phyloP scores from a whole-genome alignment of 2,329 filamentous ascomycete genomes.

The Penicillium polonicum region DNA sequence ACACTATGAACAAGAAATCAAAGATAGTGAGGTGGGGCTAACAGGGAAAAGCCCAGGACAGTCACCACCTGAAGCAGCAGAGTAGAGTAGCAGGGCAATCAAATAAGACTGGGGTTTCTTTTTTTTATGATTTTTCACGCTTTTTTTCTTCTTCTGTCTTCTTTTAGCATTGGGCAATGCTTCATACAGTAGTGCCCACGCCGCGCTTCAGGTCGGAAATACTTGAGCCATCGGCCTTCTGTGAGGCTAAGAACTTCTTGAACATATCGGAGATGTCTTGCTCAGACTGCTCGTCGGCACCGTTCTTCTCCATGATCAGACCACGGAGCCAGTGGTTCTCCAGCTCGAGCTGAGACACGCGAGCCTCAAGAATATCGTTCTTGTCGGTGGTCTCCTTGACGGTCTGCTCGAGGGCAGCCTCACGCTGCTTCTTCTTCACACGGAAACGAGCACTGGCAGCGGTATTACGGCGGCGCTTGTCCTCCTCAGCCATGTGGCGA shows the following conservation, averaged over 20 bases:
- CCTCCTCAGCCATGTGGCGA: conserved; percentile 77
- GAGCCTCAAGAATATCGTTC: conserved; percentile 69
- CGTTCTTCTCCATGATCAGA: conserved; percentile 76
- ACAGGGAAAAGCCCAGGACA: conserved; percentile 1
- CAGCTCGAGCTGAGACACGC: conserved; percentile 71
- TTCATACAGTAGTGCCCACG: conserved; percentile 30
- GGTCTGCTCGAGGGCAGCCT: conserved; percentile 76
- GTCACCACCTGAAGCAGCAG: conserved; percentile 15
- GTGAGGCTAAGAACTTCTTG: conserved; percentile 41
- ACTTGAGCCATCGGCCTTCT: conserved; percentile 32
- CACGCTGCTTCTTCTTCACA: conserved; percentile 93
- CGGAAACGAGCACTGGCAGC: conserved; percentile 88
- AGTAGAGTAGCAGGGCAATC: conserved; percentile 13
- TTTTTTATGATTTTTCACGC: conserved; percentile 10
- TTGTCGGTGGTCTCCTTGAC: conserved; percentile 83
- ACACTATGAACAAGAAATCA: conserved; percentile 25
- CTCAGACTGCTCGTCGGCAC: conserved; percentile 46
- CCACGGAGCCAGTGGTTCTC: conserved; percentile 82
- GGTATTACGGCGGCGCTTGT: conserved; percentile 86
- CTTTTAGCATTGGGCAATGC: conserved; percentile 9
- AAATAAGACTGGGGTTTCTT: conserved; percentile 16
- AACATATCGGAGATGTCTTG: conserved; percentile 43
- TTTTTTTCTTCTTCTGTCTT: conserved; percentile 15
- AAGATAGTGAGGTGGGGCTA: conserved; percentile 4
- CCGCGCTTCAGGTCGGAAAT: conserved; percentile 34